phyloP scores from a whole-genome alignment of 768 basidiomycete genomes.

The Kwoniella bestiolae region DNA sequence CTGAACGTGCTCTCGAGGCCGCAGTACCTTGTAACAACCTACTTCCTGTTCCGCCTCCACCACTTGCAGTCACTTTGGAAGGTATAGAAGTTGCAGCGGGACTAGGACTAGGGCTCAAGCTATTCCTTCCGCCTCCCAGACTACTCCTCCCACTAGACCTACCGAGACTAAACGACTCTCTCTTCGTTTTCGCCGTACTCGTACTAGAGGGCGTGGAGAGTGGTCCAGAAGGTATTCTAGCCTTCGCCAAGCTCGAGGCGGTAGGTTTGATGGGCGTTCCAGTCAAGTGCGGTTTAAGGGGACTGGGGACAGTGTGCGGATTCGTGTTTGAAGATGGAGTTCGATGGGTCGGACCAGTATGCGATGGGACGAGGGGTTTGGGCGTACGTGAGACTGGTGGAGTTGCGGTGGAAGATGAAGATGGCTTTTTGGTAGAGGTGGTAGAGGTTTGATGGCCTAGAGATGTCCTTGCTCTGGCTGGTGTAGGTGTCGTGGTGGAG shows the following conservation, averaged over 20 bases:
- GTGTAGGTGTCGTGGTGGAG: neutral
- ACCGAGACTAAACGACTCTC: constrained; percentile 15
- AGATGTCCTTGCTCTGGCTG: constrained; percentile 5
- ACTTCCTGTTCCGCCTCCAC: constrained; percentile 3
- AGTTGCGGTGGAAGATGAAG: neutral
- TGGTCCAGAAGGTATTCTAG: constrained; percentile 24
- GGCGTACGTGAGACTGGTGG: neutral
- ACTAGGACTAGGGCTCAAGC: constrained; percentile 15
- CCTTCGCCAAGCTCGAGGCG: constrained; percentile 45
- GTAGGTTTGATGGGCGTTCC: constrained; percentile 49
- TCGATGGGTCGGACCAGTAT: constrained; percentile 26
- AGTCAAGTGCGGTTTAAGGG: constrained; percentile 46
- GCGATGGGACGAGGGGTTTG: constrained; percentile 31
- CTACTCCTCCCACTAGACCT: neutral
- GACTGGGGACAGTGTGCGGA: constrained; percentile 12
- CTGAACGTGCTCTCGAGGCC: constrained; percentile 39
- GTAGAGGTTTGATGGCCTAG: constrained; percentile 7
- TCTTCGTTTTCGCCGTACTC: neutral
- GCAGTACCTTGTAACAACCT: constrained; percentile 50
- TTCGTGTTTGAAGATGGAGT: constrained; percentile 1
- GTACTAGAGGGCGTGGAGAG: neutral
- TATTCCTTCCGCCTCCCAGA: neutral
- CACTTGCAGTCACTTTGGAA: constrained; percentile 1
- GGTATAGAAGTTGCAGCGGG: constrained; percentile 8
- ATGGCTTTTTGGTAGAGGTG: neutral